These are phyloP conservation scores for Phytophthora vignae DNA, from an alignment of 352 stramenopile genomes.

Conservation along the genomic window DNA sequence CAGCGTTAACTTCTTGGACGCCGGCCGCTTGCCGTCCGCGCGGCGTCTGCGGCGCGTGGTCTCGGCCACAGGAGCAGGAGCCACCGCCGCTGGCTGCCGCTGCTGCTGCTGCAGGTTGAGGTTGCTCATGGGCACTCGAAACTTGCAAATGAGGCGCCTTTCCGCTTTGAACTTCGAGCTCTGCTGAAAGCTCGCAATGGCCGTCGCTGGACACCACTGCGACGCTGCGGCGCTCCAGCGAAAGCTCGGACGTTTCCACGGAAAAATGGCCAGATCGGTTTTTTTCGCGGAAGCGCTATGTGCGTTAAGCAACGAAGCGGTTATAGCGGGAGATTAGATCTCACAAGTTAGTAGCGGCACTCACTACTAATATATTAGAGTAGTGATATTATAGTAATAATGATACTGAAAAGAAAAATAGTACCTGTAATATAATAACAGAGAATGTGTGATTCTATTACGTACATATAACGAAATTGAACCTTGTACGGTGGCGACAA, in stretches of 20 bases:
- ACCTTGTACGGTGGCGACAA: too few species aligned
- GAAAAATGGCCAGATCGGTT: slow-evolving; percentile 36
- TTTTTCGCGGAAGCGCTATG: neutral
- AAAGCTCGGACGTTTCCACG: slow-evolving; percentile 27
- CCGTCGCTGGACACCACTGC: slow-evolving; percentile 6
- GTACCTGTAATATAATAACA: too few species aligned
- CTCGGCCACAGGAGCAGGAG: slow-evolving; percentile 1
- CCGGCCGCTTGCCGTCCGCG: slow-evolving; percentile 9
- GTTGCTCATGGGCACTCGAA: slow-evolving; percentile 30
- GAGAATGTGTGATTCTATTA: too few species aligned
- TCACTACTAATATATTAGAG: too few species aligned
- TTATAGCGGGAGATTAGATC: too few species aligned
- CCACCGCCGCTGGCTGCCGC: too few species aligned
- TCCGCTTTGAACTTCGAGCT: neutral
- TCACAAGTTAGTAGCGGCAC: too few species aligned
- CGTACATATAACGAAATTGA: too few species aligned
- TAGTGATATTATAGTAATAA: too few species aligned
- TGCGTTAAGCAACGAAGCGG: too few species aligned
- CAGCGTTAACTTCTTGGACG: slow-evolving; percentile 31
- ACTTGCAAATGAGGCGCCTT: slow-evolving; percentile 44
- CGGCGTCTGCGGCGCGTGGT: slow-evolving; percentile 17
- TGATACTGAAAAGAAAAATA: too few species aligned
- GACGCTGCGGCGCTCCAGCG: neutral
- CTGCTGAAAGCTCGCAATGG: neutral
- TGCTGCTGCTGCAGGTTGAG: slow-evolving; percentile 6